A percentile compares a stretch with the other conserved stretches of the same genome.
These are phyloP conservation scores for Chaetomium olivaceum DNA, from an alignment of 2,329 filamentous ascomycete species.

Conservation along the genomic window DNA sequence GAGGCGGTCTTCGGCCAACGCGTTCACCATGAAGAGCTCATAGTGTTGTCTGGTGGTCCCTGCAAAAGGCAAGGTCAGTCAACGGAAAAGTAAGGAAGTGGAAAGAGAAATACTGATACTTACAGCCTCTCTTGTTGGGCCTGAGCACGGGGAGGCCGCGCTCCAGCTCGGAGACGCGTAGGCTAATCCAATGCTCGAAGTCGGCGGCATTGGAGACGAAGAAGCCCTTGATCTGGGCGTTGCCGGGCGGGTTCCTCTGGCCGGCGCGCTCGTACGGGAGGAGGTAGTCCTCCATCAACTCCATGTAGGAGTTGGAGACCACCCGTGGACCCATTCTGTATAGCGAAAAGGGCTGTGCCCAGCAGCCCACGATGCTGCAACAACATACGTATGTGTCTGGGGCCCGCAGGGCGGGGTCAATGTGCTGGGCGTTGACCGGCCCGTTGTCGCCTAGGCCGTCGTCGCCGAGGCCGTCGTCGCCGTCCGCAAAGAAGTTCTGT, in stretches of 20 bases:
- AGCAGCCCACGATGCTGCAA: too few species aligned
- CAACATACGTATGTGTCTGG: too few species aligned
- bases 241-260: not conserved
- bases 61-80: not conserved
- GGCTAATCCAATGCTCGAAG: not conserved
- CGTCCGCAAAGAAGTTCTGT: too few species aligned
- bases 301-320: not conserved
- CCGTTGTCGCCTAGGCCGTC: too few species aligned
- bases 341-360: too few species aligned
- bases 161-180: conserved; percentile 4
- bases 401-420: too few species aligned
- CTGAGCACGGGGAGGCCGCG: not conserved
- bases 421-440: too few species aligned
- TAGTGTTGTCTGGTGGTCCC: conserved; percentile 4
- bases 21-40: conserved; percentile 13
- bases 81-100: too few species aligned
- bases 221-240: not conserved
- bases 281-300: conserved; percentile 11
- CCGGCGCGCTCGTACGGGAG: not conserved
- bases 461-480: too few species aligned
- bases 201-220: conserved; percentile 1
- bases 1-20: conserved; percentile 6
- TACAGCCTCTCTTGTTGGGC: not conserved
- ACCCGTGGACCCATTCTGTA: conserved; percentile 1
- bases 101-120: not conserved